Percentiles rank a stretch among this genome's conserved stretches.
These are phyloP conservation scores for Luzula sylvatica DNA, from an alignment of 176 grass and related monocot species.

Conservation along the genomic window DNA sequence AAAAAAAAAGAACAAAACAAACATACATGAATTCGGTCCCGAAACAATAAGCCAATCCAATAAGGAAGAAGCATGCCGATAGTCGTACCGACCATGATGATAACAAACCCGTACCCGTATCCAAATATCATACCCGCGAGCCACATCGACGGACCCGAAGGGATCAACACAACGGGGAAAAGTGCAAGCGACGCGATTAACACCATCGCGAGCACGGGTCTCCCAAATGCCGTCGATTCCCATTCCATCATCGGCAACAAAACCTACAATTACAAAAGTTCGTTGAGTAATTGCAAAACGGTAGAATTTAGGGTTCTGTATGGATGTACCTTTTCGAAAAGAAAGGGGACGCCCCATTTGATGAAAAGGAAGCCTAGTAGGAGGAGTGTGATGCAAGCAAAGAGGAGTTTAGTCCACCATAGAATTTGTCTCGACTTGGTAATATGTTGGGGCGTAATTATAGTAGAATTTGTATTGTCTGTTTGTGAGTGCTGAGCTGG, in stretches of 20 bases:
- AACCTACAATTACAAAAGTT: constrained; percentile 34
- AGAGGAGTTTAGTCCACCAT: constrained; percentile 43
- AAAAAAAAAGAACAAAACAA: not conserved
- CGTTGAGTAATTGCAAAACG: no score
- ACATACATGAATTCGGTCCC: constrained; percentile 55
- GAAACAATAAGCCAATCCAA: constrained; percentile 60
- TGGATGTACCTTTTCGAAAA: constrained; percentile 63
- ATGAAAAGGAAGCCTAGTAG: constrained; percentile 37
- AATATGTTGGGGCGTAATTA: constrained; percentile 9
- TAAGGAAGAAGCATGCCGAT: constrained; percentile 85
- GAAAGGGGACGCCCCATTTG: constrained; percentile 75
- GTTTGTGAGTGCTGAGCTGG: constrained; percentile 7
- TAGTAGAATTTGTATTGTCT: constrained; percentile 9
- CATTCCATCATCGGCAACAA: constrained; percentile 81
- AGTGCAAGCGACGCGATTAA: constrained; percentile 64
- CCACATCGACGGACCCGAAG: constrained; percentile 90
- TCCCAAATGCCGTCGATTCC: constrained; percentile 77
- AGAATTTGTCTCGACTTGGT: constrained; percentile 14
- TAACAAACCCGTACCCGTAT: constrained; percentile 73
- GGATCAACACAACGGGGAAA: constrained; percentile 63
- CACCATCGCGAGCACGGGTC: constrained; percentile 51
- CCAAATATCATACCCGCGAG: constrained; percentile 86
- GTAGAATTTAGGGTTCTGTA: no score
- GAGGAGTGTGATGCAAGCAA: constrained; percentile 23
- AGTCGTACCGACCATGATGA: constrained; percentile 70